Evolutionary conservation across 208 protist genomes (phyloP).

Genomic region (Endotrypanum monterogeii): DNA sequence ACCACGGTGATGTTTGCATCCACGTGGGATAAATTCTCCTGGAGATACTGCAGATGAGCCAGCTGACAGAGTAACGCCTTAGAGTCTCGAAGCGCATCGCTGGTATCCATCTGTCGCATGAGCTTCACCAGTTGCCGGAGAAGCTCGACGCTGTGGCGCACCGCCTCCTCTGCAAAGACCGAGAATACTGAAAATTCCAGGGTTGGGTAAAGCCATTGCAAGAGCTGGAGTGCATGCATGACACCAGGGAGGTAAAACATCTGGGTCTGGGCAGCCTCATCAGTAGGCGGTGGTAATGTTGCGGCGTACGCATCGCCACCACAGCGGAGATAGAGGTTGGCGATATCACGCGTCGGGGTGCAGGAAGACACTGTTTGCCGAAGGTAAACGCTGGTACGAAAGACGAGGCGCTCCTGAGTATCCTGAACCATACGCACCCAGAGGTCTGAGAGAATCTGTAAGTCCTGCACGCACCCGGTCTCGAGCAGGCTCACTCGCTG

Average conservation of each 20-base stretch:
- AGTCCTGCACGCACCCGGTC: conserved; percentile 38
- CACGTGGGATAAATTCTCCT: conserved; percentile 68
- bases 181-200: conserved; percentile 86
- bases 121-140: conserved; percentile 63
- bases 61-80: conserved; percentile 73
- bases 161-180: conserved; percentile 87
- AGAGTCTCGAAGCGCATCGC: conserved; percentile 35
- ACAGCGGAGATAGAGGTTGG: conserved; percentile 43
- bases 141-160: conserved; percentile 59
- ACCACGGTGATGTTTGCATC: conserved; percentile 86
- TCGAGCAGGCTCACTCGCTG: conserved; percentile 51
- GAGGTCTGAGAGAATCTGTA: conserved; percentile 41
- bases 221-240: conserved; percentile 56
- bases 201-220: conserved; percentile 78
- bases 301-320: conserved; percentile 17
- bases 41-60: conserved; percentile 76
- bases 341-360: conserved; percentile 41
- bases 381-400: conserved; percentile 79
- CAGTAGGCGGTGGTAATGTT: not conserved
- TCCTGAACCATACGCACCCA: conserved; percentile 86
- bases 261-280: not conserved
- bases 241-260: conserved; percentile 62
- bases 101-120: conserved; percentile 42
- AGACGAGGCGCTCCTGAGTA: conserved; percentile 84
- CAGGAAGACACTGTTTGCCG: conserved; percentile 55